phyloP scores from a whole-genome alignment of 176 grass and related monocot genomes.

The Secale cereale region DNA sequence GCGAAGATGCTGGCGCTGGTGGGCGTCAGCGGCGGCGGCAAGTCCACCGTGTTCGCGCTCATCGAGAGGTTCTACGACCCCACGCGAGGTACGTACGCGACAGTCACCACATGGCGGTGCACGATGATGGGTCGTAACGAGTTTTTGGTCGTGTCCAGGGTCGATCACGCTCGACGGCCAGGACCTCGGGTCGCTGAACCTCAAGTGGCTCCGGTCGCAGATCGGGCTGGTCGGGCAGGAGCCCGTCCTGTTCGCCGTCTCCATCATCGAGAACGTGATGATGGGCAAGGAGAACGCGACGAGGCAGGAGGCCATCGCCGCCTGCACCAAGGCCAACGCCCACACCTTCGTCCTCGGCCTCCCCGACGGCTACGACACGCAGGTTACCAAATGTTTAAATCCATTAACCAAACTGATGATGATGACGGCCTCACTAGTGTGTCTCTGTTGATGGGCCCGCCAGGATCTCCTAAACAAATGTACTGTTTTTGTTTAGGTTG shows the following conservation, averaged over 20 bases:
- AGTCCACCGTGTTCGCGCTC: conserved; percentile 68
- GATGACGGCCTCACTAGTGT: too few relatives aligned
- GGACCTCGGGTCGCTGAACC: conserved; percentile 44
- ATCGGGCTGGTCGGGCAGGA: conserved; percentile 64
- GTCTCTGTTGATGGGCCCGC: too few relatives aligned
- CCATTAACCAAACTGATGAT: too few relatives aligned
- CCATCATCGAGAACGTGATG: conserved; percentile 76
- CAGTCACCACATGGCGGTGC: not conserved
- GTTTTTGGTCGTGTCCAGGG: not conserved
- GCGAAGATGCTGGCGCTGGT: conserved; percentile 44
- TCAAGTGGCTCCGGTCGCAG: conserved; percentile 60
- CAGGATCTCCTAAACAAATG: not conserved
- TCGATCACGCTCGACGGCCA: conserved; percentile 46
- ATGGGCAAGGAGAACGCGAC: conserved; percentile 57
- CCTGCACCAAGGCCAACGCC: conserved; percentile 46
- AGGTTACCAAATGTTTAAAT: conserved; percentile 33
- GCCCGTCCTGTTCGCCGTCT: conserved; percentile 52
- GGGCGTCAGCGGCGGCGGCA: conserved; percentile 59
- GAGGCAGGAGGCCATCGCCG: conserved; percentile 40
- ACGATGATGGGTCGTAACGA: too few relatives aligned
- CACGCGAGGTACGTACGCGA: conserved; percentile 17
- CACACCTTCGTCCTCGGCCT: conserved; percentile 55
- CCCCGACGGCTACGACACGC: conserved; percentile 63
- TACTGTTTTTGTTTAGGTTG: too few relatives aligned
- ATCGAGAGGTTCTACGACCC: conserved; percentile 75